phyloP scores from a whole-genome alignment of 208 protist genomes.

The Willaertia magna region DNA sequence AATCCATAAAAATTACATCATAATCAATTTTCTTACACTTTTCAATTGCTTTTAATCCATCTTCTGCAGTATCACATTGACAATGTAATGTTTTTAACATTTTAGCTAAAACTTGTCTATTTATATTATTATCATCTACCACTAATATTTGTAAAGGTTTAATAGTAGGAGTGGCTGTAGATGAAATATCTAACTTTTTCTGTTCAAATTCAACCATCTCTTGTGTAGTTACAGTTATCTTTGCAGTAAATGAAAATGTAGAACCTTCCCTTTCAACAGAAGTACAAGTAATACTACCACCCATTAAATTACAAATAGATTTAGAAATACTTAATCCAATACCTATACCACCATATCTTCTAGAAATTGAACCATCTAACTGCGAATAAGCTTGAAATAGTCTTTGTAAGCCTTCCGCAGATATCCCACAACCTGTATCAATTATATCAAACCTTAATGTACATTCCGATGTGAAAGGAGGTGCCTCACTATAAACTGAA shows the following conservation, averaged over 20 bases:
- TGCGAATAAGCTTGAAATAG: slow-evolving; percentile 26
- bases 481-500: too few relatives aligned
- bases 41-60: slow-evolving; percentile 29
- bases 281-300: slow-evolving; percentile 7
- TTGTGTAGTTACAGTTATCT: too few relatives aligned
- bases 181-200: too few relatives aligned
- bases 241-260: slow-evolving; percentile 29
- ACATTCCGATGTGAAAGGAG: too few relatives aligned
- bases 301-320: slow-evolving; percentile 18
- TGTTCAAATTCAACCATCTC: too few relatives aligned
- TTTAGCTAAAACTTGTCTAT: slow-evolving; percentile 30
- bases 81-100: slow-evolving; percentile 20
- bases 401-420: background rate
- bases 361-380: background rate
- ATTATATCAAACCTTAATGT: slow-evolving; percentile 1
- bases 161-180: too few relatives aligned
- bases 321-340: slow-evolving; percentile 26
- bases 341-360: slow-evolving; percentile 19
- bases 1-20: slow-evolving; percentile 24
- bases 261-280: slow-evolving; percentile 16
- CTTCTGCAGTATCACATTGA: slow-evolving; percentile 7
- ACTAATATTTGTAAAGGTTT: slow-evolving; percentile 24
- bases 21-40: background rate
- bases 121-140: slow-evolving; percentile 40
- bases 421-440: slow-evolving; percentile 29